phyloP scores from a whole-genome alignment of 2,329 filamentous ascomycete species.

The Pezicula carpinea region DNA sequence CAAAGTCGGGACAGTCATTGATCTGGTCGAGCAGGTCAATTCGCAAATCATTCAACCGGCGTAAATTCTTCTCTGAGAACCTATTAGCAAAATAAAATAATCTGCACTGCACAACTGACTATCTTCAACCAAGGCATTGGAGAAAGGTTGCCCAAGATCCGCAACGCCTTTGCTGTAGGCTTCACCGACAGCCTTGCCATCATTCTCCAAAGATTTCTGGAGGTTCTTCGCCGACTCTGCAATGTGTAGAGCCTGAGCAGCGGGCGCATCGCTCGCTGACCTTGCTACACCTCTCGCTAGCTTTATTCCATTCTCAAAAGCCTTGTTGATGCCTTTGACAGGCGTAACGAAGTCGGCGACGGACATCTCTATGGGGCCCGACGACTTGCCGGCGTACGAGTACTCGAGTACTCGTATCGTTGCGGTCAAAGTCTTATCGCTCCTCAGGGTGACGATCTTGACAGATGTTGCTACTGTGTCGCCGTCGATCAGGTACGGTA shows the following conservation, averaged over 20 bases:
- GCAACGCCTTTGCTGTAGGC: constrained; percentile 19
- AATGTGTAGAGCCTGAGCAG: constrained; percentile 20
- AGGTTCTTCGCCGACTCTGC: constrained; percentile 19
- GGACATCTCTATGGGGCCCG: constrained; percentile 7
- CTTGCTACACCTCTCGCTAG: constrained; percentile 18
- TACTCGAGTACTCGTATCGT: neutral
- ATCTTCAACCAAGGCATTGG: constrained; percentile 20
- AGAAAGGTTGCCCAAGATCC: constrained; percentile 20
- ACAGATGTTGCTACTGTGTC: neutral
- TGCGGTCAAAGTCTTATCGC: neutral
- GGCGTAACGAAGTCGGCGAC: constrained; percentile 20
- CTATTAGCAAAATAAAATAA: constrained; percentile 3
- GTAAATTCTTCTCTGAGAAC: constrained; percentile 17
- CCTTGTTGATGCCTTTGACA: constrained; percentile 24
- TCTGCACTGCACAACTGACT: constrained; percentile 13
- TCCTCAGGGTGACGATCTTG: neutral
- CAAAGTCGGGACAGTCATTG: constrained; percentile 22
- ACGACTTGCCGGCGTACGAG: neutral
- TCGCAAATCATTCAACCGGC: constrained; percentile 21
- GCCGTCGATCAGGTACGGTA: too few species aligned
- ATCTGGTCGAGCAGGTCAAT: constrained; percentile 24
- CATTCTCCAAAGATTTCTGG: constrained; percentile 18
- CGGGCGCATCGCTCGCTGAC: constrained; percentile 16
- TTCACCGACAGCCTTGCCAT: constrained; percentile 17
- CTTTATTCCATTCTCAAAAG: constrained; percentile 23